phyloP scores from a whole-genome alignment of 257 asterid genomes.

The Paulownia fortunei region DNA sequence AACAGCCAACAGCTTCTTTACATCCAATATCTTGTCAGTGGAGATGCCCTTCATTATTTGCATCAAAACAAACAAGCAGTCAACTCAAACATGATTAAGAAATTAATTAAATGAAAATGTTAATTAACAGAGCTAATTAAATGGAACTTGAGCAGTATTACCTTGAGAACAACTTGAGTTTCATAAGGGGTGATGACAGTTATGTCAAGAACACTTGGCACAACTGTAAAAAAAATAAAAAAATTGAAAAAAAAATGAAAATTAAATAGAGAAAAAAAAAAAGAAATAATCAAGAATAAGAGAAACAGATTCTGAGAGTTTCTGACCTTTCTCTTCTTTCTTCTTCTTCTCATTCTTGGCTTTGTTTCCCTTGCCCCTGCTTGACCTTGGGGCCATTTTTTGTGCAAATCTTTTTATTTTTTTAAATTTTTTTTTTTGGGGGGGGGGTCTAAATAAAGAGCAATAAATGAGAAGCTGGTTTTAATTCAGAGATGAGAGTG shows the following conservation, averaged over 20 bases:
- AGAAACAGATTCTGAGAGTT: background rate
- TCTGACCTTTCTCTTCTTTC: conserved; percentile 90
- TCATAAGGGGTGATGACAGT: conserved; percentile 84
- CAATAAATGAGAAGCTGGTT: background rate
- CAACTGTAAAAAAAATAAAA: conserved; percentile 53
- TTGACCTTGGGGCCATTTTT: conserved; percentile 95
- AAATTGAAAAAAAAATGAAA: background rate
- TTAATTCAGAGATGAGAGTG: background rate
- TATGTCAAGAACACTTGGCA: conserved; percentile 81
- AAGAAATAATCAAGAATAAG: background rate
- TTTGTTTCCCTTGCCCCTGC: conserved; percentile 77
- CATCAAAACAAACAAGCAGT: background rate
- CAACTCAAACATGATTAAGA: background rate
- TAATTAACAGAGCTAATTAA: too few species aligned
- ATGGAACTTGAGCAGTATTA: conserved; percentile 28
- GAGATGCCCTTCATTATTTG: conserved; percentile 76
- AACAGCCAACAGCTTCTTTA: conserved; percentile 75
- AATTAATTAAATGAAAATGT: background rate
- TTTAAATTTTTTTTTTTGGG: background rate
- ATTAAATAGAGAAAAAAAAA: background rate
- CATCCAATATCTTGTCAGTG: conserved; percentile 94
- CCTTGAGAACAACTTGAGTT: conserved; percentile 86
- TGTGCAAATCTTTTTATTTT: background rate
- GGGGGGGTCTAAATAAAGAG: too few species aligned
- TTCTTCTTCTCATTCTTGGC: conserved; percentile 84